Evolutionary conservation across 768 basidiomycete genomes (phyloP), one percentile per base, ranked within the genome.

Genomic region (Xerocomus potaroensis): DNA sequence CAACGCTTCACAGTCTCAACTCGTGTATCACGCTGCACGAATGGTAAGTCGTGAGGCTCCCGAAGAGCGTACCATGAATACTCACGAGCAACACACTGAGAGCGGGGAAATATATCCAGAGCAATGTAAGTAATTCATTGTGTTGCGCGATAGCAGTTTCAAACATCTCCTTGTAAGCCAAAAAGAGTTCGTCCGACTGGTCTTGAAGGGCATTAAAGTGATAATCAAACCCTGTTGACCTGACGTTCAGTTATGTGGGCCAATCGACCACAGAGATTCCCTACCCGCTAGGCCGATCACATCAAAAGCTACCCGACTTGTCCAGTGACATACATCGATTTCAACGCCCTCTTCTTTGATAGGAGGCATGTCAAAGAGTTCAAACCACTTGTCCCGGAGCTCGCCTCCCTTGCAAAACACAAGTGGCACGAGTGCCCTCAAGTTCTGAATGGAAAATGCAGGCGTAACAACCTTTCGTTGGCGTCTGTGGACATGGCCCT

Each of bases 231-330:
- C 86, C 89, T 90, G 41, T 6, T 37, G 10, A 44, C 27, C 22
- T 5, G 40, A 58, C n/a, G 51, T 5, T 34, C 47, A 24, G 26
- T 5, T 14, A 24, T 39, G 26, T 12, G n/a, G 30, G 23, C 12
- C 54, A 23, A 45, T 10, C 35, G 23, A 23, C 21, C 30, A 31
- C 23, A 32, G 37, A 47, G 19, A 8, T n/a, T n/a, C n/a, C 71
- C 37, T 45, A 88, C 87, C 88, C 33, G 91, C 88, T n/a, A 89
- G 63, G 1, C 91, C 93, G 55, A 96, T 91, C 35, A 94, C 83
- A 63, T 95, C 93, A 58, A 96, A 87, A 0, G 91, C 91, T 8
- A 84, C 83, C 34, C 90, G 76, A 52, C 83, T 86, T 27, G 93
- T 66, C 85, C 87, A 94, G 54, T 78, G 80, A 59, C 79, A 83